These are phyloP conservation scores for Elasticomyces elasticus DNA, from an alignment of 495 filamentous ascomycete species.

Conservation along the genomic window DNA sequence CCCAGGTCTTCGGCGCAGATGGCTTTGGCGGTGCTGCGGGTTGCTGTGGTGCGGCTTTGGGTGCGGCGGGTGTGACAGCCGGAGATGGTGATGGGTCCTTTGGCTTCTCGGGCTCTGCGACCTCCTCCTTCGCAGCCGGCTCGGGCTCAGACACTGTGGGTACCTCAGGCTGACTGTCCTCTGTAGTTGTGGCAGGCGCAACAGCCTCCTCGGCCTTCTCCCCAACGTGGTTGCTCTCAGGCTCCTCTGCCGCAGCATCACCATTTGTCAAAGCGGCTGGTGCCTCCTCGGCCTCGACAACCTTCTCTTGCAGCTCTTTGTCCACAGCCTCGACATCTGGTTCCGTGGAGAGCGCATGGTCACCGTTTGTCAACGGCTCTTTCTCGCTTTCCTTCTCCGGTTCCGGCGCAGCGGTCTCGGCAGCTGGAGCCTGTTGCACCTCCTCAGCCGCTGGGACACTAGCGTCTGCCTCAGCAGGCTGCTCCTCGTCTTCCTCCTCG, in stretches of 20 bases:
- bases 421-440: too few species aligned
- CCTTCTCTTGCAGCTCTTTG: constrained; percentile 44
- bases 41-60: constrained; percentile 26
- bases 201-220: constrained; percentile 9
- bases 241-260: constrained; percentile 30
- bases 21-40: constrained; percentile 38
- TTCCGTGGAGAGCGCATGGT: constrained; percentile 28
- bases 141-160: constrained; percentile 8
- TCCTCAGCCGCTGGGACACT: constrained; percentile 23
- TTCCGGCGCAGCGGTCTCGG: too few species aligned
- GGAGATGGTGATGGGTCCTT: constrained; percentile 52
- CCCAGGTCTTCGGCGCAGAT: constrained; percentile 76
- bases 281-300: constrained; percentile 31
- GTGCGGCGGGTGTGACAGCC: constrained; percentile 33
- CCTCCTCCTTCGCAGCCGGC: constrained; percentile 23
- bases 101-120: constrained; percentile 41
- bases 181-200: constrained; percentile 18
- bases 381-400: too few species aligned
- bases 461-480: constrained; percentile 29
- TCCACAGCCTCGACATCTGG: constrained; percentile 43
- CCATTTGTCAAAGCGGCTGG: constrained; percentile 10
- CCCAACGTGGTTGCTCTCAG: constrained; percentile 12
- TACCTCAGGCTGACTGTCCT: constrained; percentile 9
- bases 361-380: constrained; percentile 28
- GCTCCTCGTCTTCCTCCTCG: constrained; percentile 62